Conservation (phyloP, 768 basidiomycete genomes). For the Suillus cothurnatus region DNA sequence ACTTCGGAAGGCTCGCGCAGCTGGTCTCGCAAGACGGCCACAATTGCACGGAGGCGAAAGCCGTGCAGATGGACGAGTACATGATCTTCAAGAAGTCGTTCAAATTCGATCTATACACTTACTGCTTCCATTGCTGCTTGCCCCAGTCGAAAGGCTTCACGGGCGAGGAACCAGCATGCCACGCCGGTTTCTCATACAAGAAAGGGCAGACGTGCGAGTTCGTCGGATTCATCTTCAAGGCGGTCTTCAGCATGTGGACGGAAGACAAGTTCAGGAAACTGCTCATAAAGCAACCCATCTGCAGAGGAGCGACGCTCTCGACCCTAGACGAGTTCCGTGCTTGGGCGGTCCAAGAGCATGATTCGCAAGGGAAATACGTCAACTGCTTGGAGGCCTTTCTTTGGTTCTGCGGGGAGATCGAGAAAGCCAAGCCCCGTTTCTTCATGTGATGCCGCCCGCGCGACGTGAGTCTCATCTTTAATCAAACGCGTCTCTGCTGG, state of each 20-base stretch:
- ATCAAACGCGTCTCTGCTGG: no score
- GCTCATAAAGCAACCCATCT: neutral
- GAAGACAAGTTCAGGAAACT: neutral
- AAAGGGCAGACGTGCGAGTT: neutral
- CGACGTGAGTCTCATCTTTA: no score
- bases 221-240: neutral
- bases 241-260: neutral
- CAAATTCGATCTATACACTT: rapidly evolving
- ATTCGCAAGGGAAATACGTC: neutral
- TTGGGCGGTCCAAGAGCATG: neutral
- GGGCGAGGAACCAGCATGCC: neutral
- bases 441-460: no score
- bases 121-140: neutral
- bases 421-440: no score
- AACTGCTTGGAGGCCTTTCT: neutral
- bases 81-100: neutral
- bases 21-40: neutral
- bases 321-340: neutral
- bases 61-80: neutral
- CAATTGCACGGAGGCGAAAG: neutral
- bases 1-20: neutral
- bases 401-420: neutral
- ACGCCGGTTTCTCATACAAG: neutral
- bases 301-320: neutral
- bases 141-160: neutral